Evolutionary conservation across 129 eudicot genomes (phyloP).

Genomic region (Heracleum sosnowskyi): DNA sequence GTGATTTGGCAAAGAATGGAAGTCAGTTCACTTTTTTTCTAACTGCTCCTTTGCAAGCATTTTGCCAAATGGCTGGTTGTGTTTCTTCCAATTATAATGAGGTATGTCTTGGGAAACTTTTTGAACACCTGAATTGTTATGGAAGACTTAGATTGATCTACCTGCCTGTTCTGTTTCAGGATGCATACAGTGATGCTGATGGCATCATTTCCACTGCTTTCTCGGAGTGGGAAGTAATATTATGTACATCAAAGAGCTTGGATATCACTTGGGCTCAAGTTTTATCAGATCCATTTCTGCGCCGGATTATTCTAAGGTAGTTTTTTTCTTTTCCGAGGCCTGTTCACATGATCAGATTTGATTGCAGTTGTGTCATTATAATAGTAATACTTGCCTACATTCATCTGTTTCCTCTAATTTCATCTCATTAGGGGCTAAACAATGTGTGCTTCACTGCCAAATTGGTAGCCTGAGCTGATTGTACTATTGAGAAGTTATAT

Average conservation of each 20-base stretch:
- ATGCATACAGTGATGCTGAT: slow-evolving; percentile 54
- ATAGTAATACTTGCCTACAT: not conserved
- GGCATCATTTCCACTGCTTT: slow-evolving; percentile 65
- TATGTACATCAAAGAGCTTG: slow-evolving; percentile 60
- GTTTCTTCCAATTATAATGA: slow-evolving; percentile 35
- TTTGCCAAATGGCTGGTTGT: slow-evolving; percentile 75
- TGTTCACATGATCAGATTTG: not conserved
- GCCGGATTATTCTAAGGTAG: slow-evolving; percentile 87
- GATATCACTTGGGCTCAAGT: slow-evolving; percentile 92
- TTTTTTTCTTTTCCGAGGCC: not conserved
- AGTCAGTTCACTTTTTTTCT: slow-evolving; percentile 89
- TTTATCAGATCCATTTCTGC: slow-evolving; percentile 70
- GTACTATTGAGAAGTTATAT: not conserved
- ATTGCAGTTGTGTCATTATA: not conserved
- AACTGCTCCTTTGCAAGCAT: slow-evolving; percentile 85
- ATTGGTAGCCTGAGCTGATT: not conserved
- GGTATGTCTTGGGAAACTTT: slow-evolving; percentile 25
- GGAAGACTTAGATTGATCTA: slow-evolving; percentile 7
- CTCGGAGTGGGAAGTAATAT: slow-evolving; percentile 83
- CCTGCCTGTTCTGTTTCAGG: slow-evolving; percentile 33
- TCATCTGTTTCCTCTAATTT: not conserved
- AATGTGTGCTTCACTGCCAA: not conserved
- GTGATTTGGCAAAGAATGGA: slow-evolving; percentile 47
- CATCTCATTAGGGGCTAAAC: not conserved
- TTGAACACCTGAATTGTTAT: not conserved